A percentile compares a stretch with the other conserved stretches of the same genome.
These are phyloP conservation scores for Echeveria elegans DNA, from an alignment of 164 flowering plant genomes.

Conservation along the genomic window DNA sequence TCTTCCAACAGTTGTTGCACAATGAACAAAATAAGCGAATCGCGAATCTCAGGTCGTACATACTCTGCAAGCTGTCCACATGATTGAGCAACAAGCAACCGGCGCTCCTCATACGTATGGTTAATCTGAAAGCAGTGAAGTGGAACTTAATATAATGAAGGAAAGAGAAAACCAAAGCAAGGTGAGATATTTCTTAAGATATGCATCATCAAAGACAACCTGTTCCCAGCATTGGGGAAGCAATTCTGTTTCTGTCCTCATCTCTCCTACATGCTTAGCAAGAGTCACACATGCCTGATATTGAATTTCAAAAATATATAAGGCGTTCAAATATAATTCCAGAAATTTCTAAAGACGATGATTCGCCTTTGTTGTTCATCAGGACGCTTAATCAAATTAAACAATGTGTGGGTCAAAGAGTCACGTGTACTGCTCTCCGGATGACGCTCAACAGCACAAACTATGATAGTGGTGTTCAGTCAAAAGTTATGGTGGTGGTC, in stretches of 20 bases:
- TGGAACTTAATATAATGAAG: background rate
- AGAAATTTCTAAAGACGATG: constrained; percentile 21
- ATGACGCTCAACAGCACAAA: constrained; percentile 99
- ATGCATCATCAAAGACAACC: constrained; percentile 27
- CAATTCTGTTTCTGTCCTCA: constrained; percentile 99
- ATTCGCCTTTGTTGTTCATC: constrained; percentile 93
- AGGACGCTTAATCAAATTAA: constrained; percentile 93
- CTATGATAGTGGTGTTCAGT: no score
- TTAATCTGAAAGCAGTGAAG: constrained; percentile 49
- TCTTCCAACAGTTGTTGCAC: constrained; percentile 95
- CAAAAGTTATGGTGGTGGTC: no score
- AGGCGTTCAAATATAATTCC: constrained; percentile 7
- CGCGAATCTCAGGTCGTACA: constrained; percentile 96
- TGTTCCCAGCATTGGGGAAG: constrained; percentile 99
- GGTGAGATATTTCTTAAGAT: background rate
- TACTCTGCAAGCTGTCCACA: constrained; percentile 96
- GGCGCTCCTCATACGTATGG: constrained; percentile 95
- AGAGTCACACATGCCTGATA: constrained; percentile 91
- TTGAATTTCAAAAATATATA: constrained; percentile 8
- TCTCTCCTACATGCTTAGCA: constrained; percentile 88
- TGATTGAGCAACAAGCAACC: constrained; percentile 97
- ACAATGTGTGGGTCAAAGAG: constrained; percentile 89
- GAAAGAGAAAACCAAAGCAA: background rate
- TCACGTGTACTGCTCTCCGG: constrained; percentile 80
- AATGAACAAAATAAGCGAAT: constrained; percentile 91